phyloP scores from a whole-genome alignment of 2,329 filamentous ascomycete species.

The Pseudopyricularia javanii region DNA sequence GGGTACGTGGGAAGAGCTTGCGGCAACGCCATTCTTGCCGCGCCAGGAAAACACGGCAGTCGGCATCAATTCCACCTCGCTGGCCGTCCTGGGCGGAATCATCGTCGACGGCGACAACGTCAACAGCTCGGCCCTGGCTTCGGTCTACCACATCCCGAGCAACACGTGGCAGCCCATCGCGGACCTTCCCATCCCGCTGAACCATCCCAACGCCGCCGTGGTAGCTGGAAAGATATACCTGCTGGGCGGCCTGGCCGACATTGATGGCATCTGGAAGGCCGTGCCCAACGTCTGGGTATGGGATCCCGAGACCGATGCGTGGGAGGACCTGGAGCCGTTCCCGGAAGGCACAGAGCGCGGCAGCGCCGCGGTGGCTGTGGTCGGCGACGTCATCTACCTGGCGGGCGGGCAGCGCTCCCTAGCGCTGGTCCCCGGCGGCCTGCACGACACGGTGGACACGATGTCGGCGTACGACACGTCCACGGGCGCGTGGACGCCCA shows the following conservation, averaged over 20 bases:
- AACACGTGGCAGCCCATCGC: slow-evolving; percentile 16
- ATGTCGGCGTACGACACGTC: slow-evolving; percentile 17
- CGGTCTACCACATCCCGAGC: slow-evolving; percentile 18
- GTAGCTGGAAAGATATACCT: slow-evolving; percentile 23
- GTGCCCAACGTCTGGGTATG: slow-evolving; percentile 17
- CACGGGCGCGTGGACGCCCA: slow-evolving; percentile 11
- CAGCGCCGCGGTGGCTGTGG: slow-evolving; percentile 18
- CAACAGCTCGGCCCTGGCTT: slow-evolving; percentile 14
- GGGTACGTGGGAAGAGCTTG: slow-evolving; percentile 12
- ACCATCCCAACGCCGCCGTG: slow-evolving; percentile 23
- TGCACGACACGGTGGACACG: slow-evolving; percentile 13
- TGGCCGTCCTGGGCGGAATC: slow-evolving; percentile 16
- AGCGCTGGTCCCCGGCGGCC: slow-evolving; percentile 6
- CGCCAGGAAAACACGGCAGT: slow-evolving; percentile 16
- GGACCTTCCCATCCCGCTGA: slow-evolving; percentile 16
- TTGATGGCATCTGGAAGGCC: slow-evolving; percentile 12
- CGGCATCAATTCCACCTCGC: slow-evolving; percentile 9
- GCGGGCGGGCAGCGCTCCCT: slow-evolving; percentile 23
- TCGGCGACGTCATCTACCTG: slow-evolving; percentile 18
- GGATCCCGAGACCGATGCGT: slow-evolving; percentile 12
- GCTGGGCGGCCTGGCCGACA: slow-evolving; percentile 19
- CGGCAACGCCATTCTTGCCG: slow-evolving; percentile 11
- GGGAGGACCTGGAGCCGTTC: slow-evolving; percentile 14
- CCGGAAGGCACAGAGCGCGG: slow-evolving; percentile 16
- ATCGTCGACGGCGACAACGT: slow-evolving; percentile 7